Evolutionary conservation across 78 protist genomes (phyloP).

Genomic region (Dictyostelium intermedium): DNA sequence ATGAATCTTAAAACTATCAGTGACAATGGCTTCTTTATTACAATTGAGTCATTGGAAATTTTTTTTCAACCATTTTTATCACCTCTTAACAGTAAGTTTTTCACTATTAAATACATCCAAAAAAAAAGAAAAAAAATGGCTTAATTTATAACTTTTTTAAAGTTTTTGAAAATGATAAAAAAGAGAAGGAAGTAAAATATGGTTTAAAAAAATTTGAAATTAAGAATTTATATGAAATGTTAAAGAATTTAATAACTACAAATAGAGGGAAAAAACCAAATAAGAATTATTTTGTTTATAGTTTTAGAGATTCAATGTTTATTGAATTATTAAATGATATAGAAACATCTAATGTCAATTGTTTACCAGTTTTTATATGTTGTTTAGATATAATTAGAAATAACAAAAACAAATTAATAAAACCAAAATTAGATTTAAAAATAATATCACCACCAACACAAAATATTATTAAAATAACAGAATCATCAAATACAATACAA

Average conservation of each 20-base stretch:
- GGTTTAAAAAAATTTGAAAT: not conserved
- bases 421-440: not conserved
- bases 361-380: not conserved
- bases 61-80: not conserved
- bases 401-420: too few relatives aligned
- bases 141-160: too few relatives aligned
- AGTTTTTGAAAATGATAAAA: not conserved
- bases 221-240: not conserved
- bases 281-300: not conserved
- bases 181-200: not conserved
- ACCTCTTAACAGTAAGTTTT: not conserved
- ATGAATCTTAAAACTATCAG: not conserved
- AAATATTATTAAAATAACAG: too few relatives aligned
- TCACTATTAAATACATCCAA: too few relatives aligned
- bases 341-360: not conserved
- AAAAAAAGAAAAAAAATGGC: too few relatives aligned
- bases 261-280: not conserved
- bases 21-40: not conserved
- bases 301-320: not conserved
- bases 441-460: not conserved
- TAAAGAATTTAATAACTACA: not conserved
- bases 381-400: not conserved
- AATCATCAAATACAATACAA: too few relatives aligned
- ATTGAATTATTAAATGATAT: not conserved
- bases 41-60: not conserved